Evolutionary conservation across 1,284 basidiomycete genomes (phyloP).

Genomic region (Malassezia japonica): DNA sequence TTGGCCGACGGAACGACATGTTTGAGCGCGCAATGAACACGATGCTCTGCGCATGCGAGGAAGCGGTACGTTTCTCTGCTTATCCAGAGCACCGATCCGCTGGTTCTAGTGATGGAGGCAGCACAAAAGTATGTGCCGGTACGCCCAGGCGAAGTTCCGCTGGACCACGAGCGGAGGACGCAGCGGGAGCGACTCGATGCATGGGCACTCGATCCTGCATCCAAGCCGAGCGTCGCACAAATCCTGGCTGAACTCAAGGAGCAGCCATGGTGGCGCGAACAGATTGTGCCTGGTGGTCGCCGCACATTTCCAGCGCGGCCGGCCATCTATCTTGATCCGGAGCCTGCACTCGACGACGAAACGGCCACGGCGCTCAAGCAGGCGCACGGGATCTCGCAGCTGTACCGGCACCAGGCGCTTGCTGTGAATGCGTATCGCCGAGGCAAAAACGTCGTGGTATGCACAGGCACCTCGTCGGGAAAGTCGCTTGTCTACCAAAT

Average conservation of each 20-base stretch:
- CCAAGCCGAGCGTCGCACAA: conserved; percentile 27
- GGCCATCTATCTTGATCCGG: conserved; percentile 24
- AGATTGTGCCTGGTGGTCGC: conserved; percentile 43
- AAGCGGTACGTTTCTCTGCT: conserved; percentile 11
- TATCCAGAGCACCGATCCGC: conserved; percentile 30
- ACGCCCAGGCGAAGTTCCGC: conserved; percentile 25
- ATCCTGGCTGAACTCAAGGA: conserved; percentile 34
- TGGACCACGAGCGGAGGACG: conserved; percentile 22
- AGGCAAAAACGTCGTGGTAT: conserved; percentile 70
- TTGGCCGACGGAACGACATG: conserved; percentile 41
- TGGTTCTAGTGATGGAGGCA: conserved; percentile 34
- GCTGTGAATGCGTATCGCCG: conserved; percentile 62
- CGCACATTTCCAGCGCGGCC: conserved; percentile 30
- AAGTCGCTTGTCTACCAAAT: conserved; percentile 74
- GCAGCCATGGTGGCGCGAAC: conserved; percentile 43
- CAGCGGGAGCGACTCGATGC: conserved; percentile 37
- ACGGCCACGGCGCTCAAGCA: conserved; percentile 58
- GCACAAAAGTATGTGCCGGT: conserved; percentile 38
- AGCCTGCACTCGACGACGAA: conserved; percentile 40
- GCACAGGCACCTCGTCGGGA: conserved; percentile 79
- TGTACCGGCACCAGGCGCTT: conserved; percentile 70
- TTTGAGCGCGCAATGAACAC: conserved; percentile 43
- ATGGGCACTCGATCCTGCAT: conserved; percentile 30
- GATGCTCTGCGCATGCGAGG: conserved; percentile 34
- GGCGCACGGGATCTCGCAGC: conserved; percentile 59